A percentile compares a stretch with the other conserved stretches of the same genome.
phyloP scores from a whole-genome alignment of 129 eudicot genomes.

The Pittosporum tobira region DNA sequence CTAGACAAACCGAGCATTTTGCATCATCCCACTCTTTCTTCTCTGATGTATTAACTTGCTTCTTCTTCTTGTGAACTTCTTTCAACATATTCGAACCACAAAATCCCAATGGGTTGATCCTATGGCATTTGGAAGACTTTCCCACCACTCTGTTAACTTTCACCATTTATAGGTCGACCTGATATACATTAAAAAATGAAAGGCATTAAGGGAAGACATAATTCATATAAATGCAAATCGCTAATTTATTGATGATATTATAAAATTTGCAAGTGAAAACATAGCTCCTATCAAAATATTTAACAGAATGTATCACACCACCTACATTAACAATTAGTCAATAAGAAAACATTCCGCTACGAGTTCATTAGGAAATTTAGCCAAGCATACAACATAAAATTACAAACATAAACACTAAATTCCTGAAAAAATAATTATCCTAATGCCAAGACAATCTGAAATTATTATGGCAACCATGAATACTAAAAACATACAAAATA shows the following conservation, averaged over 20 bases:
- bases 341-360: too few relatives aligned
- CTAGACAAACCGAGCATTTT: constrained; percentile 43
- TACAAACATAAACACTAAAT: too few relatives aligned
- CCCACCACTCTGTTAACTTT: constrained; percentile 35
- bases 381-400: too few relatives aligned
- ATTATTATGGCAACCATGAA: too few relatives aligned
- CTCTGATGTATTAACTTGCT: constrained; percentile 25
- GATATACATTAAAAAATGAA: constrained; percentile 13
- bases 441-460: too few relatives aligned
- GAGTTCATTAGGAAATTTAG: too few relatives aligned
- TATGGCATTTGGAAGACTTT: constrained; percentile 26
- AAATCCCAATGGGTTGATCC: constrained; percentile 21
- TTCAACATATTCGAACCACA: constrained; percentile 25
- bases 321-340: too few relatives aligned
- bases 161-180: constrained; percentile 39
- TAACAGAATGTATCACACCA: background rate
- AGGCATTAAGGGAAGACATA: background rate
- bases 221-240: background rate
- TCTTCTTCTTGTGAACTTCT: constrained; percentile 26
- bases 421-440: too few relatives aligned
- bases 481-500: too few relatives aligned
- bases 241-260: too few relatives aligned
- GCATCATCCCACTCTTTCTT: constrained; percentile 47
- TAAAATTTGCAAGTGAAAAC: too few relatives aligned
- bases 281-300: background rate